Percentiles rank a stretch among this genome's conserved stretches.
These are phyloP conservation scores for Aurinia saxatilis DNA, from an alignment of 345 rosid genomes.

Conservation along the genomic window DNA sequence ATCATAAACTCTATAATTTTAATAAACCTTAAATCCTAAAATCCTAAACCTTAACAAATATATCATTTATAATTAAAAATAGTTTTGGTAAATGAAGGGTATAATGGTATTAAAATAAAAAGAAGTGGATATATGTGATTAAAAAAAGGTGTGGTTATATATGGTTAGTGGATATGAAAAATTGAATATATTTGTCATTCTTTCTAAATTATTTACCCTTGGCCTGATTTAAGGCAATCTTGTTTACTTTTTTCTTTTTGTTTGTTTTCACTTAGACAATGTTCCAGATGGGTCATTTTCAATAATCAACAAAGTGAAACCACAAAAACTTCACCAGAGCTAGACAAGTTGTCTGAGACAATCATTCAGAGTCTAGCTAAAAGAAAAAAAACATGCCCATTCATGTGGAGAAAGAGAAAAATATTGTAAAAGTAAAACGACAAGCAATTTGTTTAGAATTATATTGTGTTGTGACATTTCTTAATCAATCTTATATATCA, in stretches of 20 bases:
- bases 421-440: not conserved
- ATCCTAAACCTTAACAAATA: too few species aligned
- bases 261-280: not conserved
- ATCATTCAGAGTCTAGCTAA: not conserved
- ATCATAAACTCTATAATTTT: too few species aligned
- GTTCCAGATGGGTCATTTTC: not conserved
- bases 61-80: too few species aligned
- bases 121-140: too few species aligned
- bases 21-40: too few species aligned
- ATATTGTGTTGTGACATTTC: not conserved
- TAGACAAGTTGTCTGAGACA: not conserved
- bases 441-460: not conserved
- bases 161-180: too few species aligned
- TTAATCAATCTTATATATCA: not conserved
- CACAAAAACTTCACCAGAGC: not conserved
- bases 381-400: not conserved
- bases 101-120: too few species aligned
- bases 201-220: not conserved
- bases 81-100: too few species aligned
- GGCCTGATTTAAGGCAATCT: not conserved
- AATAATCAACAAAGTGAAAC: not conserved
- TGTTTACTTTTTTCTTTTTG: not conserved
- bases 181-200: too few species aligned
- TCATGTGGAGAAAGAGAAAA: not conserved
- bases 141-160: too few species aligned